These are phyloP conservation scores for Lobosporangium transversale DNA, from an alignment of 192 early-diverging fungal species.

Conservation along the genomic window DNA sequence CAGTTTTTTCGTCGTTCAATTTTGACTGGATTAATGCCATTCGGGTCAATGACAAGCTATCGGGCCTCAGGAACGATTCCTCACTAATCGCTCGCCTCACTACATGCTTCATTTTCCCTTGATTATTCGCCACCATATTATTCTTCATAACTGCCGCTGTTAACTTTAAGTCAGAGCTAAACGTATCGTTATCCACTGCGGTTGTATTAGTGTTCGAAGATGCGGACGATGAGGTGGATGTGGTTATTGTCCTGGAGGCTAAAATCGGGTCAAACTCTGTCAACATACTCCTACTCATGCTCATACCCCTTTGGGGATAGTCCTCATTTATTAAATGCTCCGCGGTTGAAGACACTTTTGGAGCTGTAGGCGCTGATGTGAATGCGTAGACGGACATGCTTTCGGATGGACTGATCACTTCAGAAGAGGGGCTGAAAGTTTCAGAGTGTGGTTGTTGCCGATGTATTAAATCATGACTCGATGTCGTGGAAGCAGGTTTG, in stretches of 20 bases:
- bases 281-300: not conserved
- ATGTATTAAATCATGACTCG: not conserved
- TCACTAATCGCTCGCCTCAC: slow-evolving; percentile 22
- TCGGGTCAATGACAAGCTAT: not conserved
- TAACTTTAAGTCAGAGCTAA: not conserved
- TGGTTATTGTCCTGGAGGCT: not conserved
- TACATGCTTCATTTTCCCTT: not conserved
- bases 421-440: too few species aligned
- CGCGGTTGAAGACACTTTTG: not conserved
- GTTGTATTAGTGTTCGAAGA: slow-evolving; percentile 2
- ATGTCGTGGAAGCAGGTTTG: slow-evolving; percentile 10
- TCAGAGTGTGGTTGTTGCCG: not conserved
- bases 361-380: slow-evolving; percentile 3
- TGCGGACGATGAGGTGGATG: slow-evolving; percentile 7
- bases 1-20: too few species aligned
- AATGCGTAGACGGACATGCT: too few species aligned
- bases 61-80: slow-evolving; percentile 20
- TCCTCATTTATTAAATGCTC: slow-evolving; percentile 1
- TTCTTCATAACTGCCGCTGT: not conserved
- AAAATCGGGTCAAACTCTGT: not conserved
- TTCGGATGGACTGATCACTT: too few species aligned
- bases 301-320: not conserved
- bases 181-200: not conserved
- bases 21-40: slow-evolving; percentile 3
- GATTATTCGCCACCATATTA: not conserved